Conservation (phyloP, 495 filamentous ascomycete genomes). For the Penicillium coffeae region DNA sequence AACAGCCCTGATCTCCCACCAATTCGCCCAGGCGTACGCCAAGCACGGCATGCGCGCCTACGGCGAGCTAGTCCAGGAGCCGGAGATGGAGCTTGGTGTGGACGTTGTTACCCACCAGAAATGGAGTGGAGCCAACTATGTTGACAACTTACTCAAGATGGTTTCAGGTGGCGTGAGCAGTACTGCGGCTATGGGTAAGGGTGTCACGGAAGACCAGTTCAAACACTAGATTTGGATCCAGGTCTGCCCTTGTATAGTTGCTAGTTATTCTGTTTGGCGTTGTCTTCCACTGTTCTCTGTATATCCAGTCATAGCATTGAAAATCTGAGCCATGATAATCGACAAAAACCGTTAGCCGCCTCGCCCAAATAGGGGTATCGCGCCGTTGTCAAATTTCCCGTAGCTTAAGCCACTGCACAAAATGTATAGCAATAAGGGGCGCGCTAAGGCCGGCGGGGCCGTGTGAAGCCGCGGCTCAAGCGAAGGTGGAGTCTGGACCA, state of each 20-base stretch:
- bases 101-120: slow-evolving; percentile 99
- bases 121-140: slow-evolving; percentile 92
- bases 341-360: neutral
- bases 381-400: neutral
- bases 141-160: slow-evolving; percentile 95
- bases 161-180: slow-evolving; percentile 87
- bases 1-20: slow-evolving; percentile 82
- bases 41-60: slow-evolving; percentile 91
- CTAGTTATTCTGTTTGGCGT: slow-evolving; percentile 10
- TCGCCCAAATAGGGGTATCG: neutral
- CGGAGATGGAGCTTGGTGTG: slow-evolving; percentile 83
- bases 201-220: slow-evolving; percentile 98
- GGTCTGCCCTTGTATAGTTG: neutral
- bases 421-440: neutral
- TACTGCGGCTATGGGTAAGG: slow-evolving; percentile 94
- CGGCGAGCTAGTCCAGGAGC: slow-evolving; percentile 94
- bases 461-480: slow-evolving; percentile 18
- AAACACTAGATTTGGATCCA: slow-evolving; percentile 31
- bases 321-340: neutral
- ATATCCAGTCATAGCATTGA: slow-evolving; percentile 4
- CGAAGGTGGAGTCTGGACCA: neutral
- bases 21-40: slow-evolving; percentile 79
- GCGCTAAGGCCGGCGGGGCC: slow-evolving; percentile 3
- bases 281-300: slow-evolving; percentile 4
- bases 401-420: too few species aligned